Evolutionary conservation across 2,329 filamentous ascomycete species (phyloP).

Genomic region (Sarocladiaceae sp.): DNA sequence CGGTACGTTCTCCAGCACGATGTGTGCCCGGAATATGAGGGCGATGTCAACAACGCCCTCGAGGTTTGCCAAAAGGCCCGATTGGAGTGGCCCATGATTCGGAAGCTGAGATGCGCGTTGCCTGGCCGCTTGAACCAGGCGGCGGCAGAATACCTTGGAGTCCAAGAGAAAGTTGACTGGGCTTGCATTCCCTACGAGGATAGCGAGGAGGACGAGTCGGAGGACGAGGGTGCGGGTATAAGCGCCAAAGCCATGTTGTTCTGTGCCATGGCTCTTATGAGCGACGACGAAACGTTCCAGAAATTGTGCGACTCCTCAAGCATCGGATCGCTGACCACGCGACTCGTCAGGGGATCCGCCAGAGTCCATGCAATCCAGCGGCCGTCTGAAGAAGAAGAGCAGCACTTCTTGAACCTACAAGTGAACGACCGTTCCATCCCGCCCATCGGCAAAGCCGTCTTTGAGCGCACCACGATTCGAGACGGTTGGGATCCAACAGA

Average conservation of each 20-base stretch:
- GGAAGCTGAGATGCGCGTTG: slow-evolving; percentile 43
- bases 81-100: slow-evolving; percentile 57
- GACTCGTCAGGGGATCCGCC: slow-evolving; percentile 43
- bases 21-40: slow-evolving; percentile 74
- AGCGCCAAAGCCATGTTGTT: slow-evolving; percentile 34
- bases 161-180: slow-evolving; percentile 23
- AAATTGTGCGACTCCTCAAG: slow-evolving; percentile 2
- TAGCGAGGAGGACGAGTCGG: neutral
- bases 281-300: neutral
- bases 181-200: slow-evolving; percentile 7
- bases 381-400: slow-evolving; percentile 35
- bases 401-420: slow-evolving; percentile 37
- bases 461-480: slow-evolving; percentile 39
- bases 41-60: slow-evolving; percentile 61
- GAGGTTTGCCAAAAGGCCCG: slow-evolving; percentile 60
- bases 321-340: neutral
- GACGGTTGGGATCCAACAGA: slow-evolving; percentile 38
- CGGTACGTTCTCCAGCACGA: slow-evolving; percentile 80
- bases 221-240: neutral
- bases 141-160: slow-evolving; percentile 60
- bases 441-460: slow-evolving; percentile 38
- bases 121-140: slow-evolving; percentile 80
- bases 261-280: slow-evolving; percentile 35
- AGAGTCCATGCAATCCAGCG: slow-evolving; percentile 48
- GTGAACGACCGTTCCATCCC: slow-evolving; percentile 23